Base-by-base conservation (phyloP, 352 stramenopile genomes). In the Blastocystis sp. region DNA sequence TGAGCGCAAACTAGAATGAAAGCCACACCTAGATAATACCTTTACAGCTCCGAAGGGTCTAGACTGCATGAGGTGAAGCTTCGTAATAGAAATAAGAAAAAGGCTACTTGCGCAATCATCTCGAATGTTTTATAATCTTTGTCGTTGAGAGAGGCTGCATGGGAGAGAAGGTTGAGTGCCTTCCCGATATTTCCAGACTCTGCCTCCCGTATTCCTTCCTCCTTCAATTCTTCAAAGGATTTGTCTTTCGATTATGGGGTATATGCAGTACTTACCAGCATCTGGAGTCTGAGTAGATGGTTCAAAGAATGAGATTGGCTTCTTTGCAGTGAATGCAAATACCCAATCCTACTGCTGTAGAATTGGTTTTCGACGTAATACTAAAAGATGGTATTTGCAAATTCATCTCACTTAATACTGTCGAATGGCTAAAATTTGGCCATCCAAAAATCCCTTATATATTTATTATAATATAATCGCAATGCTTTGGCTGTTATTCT, bases 111-210 rank as follows among this genome's bases (percentile, higher is more conserved):
- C 15, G 73, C 53, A n/a, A 84, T 84, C 73, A 84, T 84, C 29
- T 84, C 73, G 37, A 66, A 55, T 5, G 54, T 43, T 29, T 84
- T 84, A 55, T 84, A 84, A 69, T 84, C 73, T 68, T 84, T 66
- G 34, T 66, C 53, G 47, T 84, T 50, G n/a, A 84, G 26, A 18
- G 43, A 47, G 15, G 55, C 73, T 20, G 73, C 73, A 47, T 69
- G 73, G 18, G 73, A 84, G 3, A 84, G 34, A 5, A 84, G 47
- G 23, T 13, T 68, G 3, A 84, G 26, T 23, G 73, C 73, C 47
- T 68, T 84, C 53, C 73, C 73, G 2, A 84, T 47, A 84, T 84
- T 61, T 66, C 73, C 73, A 0, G 18, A 37, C 68, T 84, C 73
- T 26, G 73, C 73, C 45, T 56, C 73, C 39, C 68, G 15, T 20